phyloP scores from a whole-genome alignment of 2,329 filamentous ascomycete species.

The Cercospora beticola region DNA sequence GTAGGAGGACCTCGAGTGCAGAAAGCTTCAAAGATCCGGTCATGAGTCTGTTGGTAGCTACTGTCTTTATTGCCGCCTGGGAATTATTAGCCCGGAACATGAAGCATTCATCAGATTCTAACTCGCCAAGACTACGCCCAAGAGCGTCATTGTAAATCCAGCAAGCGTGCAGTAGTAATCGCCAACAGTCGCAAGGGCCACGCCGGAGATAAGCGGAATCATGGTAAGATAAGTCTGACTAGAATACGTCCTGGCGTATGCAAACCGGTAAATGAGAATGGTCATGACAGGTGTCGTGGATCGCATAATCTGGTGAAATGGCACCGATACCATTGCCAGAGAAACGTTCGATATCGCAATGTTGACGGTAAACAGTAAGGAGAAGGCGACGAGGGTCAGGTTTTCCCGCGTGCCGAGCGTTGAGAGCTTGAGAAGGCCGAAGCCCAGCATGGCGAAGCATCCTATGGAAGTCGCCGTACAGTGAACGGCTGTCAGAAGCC shows the following conservation, averaged over 20 bases:
- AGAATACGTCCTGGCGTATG: constrained; percentile 57
- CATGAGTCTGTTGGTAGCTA: constrained; percentile 65
- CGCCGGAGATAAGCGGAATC: constrained; percentile 60
- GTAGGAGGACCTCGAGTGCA: constrained; percentile 58
- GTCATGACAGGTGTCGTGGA: constrained; percentile 63
- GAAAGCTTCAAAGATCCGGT: constrained; percentile 59
- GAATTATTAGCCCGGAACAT: background rate
- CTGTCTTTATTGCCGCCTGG: constrained; percentile 53
- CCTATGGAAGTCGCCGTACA: constrained; percentile 59
- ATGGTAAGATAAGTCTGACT: constrained; percentile 59
- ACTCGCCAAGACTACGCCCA: constrained; percentile 38
- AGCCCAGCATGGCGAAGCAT: constrained; percentile 53
- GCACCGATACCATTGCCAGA: constrained; percentile 62
- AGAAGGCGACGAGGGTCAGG: constrained; percentile 58
- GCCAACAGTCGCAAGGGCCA: constrained; percentile 60
- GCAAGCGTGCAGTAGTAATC: constrained; percentile 62
- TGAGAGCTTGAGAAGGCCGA: constrained; percentile 55
- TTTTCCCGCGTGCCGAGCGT: constrained; percentile 55
- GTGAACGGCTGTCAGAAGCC: constrained; percentile 61
- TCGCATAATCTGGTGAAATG: constrained; percentile 65
- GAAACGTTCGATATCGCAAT: constrained; percentile 65
- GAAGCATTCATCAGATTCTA: background rate
- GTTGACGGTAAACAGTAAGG: constrained; percentile 62
- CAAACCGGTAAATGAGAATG: constrained; percentile 59
- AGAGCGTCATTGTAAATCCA: constrained; percentile 44